Evolutionary conservation across 352 stramenopile genomes (phyloP).

Genomic region (Pythium inflatum): DNA sequence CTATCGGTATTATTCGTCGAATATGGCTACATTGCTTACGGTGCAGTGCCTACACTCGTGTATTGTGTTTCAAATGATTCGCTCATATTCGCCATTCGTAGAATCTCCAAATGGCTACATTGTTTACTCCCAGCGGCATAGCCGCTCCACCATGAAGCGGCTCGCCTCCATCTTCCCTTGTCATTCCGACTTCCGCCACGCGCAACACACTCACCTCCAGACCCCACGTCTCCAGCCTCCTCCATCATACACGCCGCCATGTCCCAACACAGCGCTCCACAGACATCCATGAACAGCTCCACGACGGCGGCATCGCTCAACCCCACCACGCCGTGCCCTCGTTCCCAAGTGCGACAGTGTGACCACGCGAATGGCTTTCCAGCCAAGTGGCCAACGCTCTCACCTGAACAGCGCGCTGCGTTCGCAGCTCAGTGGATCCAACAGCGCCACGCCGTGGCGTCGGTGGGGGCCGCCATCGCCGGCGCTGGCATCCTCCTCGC

Average conservation of each 20-base stretch:
- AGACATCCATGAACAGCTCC: neutral
- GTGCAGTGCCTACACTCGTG: too few species aligned
- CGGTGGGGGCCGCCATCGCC: neutral
- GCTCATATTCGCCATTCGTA: too few species aligned
- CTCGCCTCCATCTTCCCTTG: neutral
- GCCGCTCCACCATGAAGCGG: neutral
- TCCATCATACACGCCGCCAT: too few species aligned
- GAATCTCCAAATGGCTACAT: neutral
- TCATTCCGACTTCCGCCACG: neutral
- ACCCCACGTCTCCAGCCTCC: too few species aligned
- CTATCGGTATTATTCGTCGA: too few species aligned
- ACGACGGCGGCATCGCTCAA: neutral
- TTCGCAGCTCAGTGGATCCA: neutral
- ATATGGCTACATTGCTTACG: too few species aligned
- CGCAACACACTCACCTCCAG: too few species aligned
- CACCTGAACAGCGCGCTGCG: neutral
- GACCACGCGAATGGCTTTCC: neutral
- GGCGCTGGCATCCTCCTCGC: slow-evolving; percentile 4
- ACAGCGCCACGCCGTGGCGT: slow-evolving; percentile 9
- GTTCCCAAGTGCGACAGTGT: neutral
- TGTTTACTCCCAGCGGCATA: neutral
- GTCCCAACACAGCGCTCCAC: neutral
- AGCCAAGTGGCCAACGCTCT: neutral
- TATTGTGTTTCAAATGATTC: too few species aligned
- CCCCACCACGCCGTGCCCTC: too few species aligned